Evolutionary conservation across 768 basidiomycete genomes (phyloP).

Genomic region (Boletus tomentosulus): DNA sequence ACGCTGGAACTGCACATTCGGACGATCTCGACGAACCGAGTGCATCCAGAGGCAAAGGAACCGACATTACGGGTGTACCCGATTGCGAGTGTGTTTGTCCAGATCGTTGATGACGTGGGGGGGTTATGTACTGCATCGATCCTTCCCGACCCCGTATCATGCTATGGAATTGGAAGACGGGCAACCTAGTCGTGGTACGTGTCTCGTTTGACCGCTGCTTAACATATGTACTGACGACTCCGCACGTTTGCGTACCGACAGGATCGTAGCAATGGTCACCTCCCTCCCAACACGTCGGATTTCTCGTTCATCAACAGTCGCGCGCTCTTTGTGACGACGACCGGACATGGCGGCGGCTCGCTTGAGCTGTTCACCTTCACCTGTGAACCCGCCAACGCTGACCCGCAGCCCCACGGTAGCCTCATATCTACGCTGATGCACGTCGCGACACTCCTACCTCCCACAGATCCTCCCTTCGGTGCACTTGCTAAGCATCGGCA

Average conservation of each 20-base stretch:
- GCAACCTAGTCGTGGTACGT: constrained; percentile 40
- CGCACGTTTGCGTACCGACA: no score
- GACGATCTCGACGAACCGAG: constrained; percentile 38
- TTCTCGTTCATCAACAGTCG: no score
- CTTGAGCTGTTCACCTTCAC: no score
- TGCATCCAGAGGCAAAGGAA: constrained; percentile 40
- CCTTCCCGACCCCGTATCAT: constrained; percentile 22
- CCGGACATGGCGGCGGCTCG: no score
- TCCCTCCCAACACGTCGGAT: no score
- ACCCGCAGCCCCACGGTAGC: no score
- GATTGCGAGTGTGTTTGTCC: constrained; percentile 37
- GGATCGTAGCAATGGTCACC: no score
- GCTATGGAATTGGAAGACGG: constrained; percentile 53
- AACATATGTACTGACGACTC: background rate
- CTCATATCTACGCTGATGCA: no score
- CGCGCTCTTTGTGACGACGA: no score
- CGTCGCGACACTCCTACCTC: no score
- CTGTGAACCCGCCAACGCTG: no score
- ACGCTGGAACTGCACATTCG: constrained; percentile 39
- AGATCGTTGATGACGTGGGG: constrained; percentile 51
- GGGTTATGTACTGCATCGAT: constrained; percentile 39
- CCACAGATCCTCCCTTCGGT: constrained; percentile 9
- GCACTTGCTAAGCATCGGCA: constrained; percentile 17
- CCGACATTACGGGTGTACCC: constrained; percentile 25
- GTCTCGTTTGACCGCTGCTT: background rate